Base-by-base conservation (phyloP, 176 grass and related monocot species). In the Carex pumila region DNA sequence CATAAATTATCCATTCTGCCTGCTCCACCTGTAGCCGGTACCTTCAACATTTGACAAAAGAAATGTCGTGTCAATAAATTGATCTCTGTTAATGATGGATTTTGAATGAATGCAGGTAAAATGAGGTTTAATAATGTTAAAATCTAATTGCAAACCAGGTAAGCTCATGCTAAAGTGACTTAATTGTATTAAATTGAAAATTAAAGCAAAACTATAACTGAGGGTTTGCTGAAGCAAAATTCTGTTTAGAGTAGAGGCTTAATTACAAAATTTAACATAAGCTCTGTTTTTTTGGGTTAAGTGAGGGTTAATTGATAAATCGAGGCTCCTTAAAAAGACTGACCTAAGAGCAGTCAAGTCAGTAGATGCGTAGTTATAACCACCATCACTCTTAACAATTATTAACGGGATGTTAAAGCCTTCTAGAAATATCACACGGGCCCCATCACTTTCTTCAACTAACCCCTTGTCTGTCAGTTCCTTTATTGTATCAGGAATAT, bases 1-100 rank as follows among this genome's bases (percentile, higher is more conserved):
- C 55, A 86, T 99, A 95, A 41, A 99, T 95, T 61, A 99, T 99
- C 96, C 96, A 99, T 56, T 99, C 85, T 81, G 93, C 96, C 82
- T 99, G 84, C 81, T 99, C 96, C 17, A 83, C 83, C 73, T 93
- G 91, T 72, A 99, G 86, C 19, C 93, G 84, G 65, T 99, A 95
- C 89, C 96, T 99, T 64, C 68, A 87, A 81, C 81, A 71, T 84
- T 63, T 50, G 2, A 73, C 4, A 80, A 57, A 45, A 77, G 70
- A 82, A 17, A 92, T 84, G 69, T 9, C 19, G 18, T 43, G 52
- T 63, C 12, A 77, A 9, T 65, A 89, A 88, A 73, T n/a, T 10
- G 34, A 66, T 80, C 58, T 36, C 63, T 56, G 3, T 37, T 13
- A 56, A 7, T 57, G 3, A 55, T 7, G 50, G 77, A 84, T 52